A percentile compares a stretch with the other conserved stretches of the same genome.
Conservation (phyloP, 257 asterid species). For the Thymus mandschuricus region DNA sequence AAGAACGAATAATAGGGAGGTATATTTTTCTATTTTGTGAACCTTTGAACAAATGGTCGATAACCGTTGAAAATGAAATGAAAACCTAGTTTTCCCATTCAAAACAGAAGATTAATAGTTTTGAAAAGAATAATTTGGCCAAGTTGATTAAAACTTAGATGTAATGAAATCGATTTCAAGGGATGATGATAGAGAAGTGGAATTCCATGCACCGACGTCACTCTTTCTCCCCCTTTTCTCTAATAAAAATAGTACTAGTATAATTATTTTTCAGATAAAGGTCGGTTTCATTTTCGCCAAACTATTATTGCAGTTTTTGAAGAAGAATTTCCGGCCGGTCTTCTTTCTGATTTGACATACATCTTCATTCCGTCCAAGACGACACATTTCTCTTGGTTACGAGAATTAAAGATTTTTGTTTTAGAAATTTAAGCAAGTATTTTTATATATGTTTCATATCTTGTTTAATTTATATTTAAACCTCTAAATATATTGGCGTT, state of each 20-base stretch:
- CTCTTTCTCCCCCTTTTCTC: not conserved
- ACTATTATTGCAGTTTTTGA: constrained; percentile 13
- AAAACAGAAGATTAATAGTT: not conserved
- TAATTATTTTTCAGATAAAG: constrained; percentile 22
- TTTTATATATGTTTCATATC: too few relatives aligned
- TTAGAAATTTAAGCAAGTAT: too few relatives aligned
- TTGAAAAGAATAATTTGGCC: constrained; percentile 1
- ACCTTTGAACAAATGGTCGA: too few relatives aligned
- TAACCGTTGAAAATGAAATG: too few relatives aligned
- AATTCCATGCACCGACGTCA: constrained; percentile 31
- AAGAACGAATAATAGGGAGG: too few relatives aligned
- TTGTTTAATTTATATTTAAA: too few relatives aligned
- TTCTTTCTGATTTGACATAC: constrained; percentile 5
- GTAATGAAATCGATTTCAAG: constrained; percentile 19
- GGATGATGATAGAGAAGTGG: constrained; percentile 6
- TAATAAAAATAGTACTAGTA: not conserved
- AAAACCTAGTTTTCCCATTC: not conserved
- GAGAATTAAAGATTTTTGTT: too few relatives aligned
- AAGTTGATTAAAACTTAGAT: not conserved
- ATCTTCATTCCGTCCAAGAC: too few relatives aligned
- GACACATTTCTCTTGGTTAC: too few relatives aligned
- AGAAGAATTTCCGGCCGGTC: not conserved
- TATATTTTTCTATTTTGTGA: too few relatives aligned
- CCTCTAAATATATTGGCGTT: too few relatives aligned
- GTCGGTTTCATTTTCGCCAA: constrained; percentile 25